Base-by-base conservation (phyloP, 345 rosid species). In the Acer yangbiense region DNA sequence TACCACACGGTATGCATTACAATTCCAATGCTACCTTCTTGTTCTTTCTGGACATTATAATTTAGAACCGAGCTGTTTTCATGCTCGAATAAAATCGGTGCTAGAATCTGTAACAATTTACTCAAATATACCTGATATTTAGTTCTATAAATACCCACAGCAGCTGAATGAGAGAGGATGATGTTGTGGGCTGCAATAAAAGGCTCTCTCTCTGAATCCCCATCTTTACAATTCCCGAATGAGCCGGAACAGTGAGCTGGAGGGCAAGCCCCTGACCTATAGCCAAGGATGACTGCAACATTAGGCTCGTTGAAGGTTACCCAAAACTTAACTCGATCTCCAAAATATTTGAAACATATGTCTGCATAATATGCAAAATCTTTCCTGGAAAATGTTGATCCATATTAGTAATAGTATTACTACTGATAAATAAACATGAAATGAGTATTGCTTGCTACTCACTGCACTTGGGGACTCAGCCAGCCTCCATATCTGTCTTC, bases 401-500 rank as follows among this genome's bases (percentile, higher is more conserved):
- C n/a, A 9, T 41, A 25, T 75, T 65, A 64, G 35, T n/a, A 13
- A 44, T 39, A 72, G 11, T 32, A 65, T 4, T 13, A 77, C 32
- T 9, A 4, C 61, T 21, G 48, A 66, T 9, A 61, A 44, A 66
- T 9, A 67, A 35, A 46, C 27, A 12, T 13, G 32, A n/a, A 72
- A 43, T 23, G 71, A 68, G 48, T 48, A 4, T 25, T 76, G 27
- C 2, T 35, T 74, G 27, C 2, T 35, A 72, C 90, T 82, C 67
- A 91, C 97, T 80, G 88, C 77, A 88, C 77, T 73, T 85, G 71
- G 9, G 89, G 85, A 82, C 89, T 93, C 75, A 93, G 88, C 98
- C 98, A 93, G 52, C 86, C 86, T 74, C 91, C 85, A 70, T 91
- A 94, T 83, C 89, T 89, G 61, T 85, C 80, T 55, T 87, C 98